These are phyloP conservation scores for Trichophyton schoenleinii DNA, from an alignment of 2,329 filamentous ascomycete genomes.

Conservation along the genomic window DNA sequence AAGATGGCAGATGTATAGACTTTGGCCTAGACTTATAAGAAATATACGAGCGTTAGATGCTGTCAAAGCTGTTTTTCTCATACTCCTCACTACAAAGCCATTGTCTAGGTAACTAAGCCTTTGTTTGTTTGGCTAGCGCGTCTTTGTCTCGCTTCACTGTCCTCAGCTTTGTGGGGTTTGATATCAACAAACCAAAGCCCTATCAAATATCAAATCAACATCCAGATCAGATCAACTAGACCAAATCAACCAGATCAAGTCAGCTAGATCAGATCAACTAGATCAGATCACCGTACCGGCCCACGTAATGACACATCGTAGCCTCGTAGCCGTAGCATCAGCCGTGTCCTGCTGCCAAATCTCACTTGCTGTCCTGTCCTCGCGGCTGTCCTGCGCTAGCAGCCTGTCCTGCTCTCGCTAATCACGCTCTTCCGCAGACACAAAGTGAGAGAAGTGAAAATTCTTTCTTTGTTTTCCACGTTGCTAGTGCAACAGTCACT, in stretches of 20 bases:
- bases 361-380: not conserved
- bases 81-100: not conserved
- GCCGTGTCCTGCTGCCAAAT: not conserved
- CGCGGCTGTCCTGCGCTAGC: not conserved
- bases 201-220: no score
- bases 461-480: not conserved
- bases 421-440: not conserved
- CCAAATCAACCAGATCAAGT: no score
- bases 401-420: not conserved
- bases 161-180: no score
- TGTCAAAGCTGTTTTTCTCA: not conserved
- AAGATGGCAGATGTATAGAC: not conserved
- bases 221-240: no score
- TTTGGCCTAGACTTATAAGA: not conserved
- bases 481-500: not conserved
- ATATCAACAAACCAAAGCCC: no score
- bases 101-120: not conserved
- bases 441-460: not conserved
- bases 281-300: no score
- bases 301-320: not conserved
- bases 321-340: not conserved
- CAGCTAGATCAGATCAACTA: no score
- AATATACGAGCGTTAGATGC: not conserved
- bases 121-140: not conserved
- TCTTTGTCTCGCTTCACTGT: not conserved